Conservation (phyloP, 129 eudicot species). For the Lonicera japonica region DNA sequence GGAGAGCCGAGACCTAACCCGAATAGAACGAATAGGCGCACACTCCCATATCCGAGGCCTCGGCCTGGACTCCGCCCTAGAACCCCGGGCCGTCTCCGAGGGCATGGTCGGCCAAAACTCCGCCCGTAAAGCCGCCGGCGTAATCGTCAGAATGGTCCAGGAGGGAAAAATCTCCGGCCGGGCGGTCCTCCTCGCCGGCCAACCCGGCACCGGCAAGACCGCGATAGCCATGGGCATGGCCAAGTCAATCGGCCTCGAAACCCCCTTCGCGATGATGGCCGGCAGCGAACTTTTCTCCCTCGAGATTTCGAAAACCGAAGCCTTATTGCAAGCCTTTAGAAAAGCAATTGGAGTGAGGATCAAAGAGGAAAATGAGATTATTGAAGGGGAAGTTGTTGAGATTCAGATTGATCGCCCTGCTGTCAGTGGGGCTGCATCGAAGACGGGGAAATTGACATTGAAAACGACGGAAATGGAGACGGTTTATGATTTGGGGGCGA, state of each 20-base stretch:
- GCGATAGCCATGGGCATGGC: constrained; percentile 68
- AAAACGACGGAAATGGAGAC: constrained; percentile 69
- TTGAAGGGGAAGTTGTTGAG: constrained; percentile 50
- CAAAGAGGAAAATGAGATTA: constrained; percentile 45
- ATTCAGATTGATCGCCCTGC: constrained; percentile 46
- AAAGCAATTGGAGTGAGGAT: constrained; percentile 46
- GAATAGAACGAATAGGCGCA: constrained; percentile 52
- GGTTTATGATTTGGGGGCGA: constrained; percentile 51
- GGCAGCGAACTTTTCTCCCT: constrained; percentile 50
- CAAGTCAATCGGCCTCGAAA: constrained; percentile 43
- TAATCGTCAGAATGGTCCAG: constrained; percentile 48
- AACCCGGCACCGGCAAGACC: constrained; percentile 57
- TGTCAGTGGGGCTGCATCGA: constrained; percentile 42
- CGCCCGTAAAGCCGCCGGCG: constrained; percentile 54
- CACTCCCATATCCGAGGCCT: constrained; percentile 60
- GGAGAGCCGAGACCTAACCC: constrained; percentile 47
- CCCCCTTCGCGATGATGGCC: constrained; percentile 52
- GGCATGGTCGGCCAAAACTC: constrained; percentile 52
- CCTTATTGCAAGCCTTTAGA: constrained; percentile 46
- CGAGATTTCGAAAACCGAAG: constrained; percentile 54
- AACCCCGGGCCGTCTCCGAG: constrained; percentile 44
- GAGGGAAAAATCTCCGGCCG: constrained; percentile 54
- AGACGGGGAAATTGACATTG: constrained; percentile 55
- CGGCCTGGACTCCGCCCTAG: constrained; percentile 48
- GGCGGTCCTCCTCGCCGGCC: constrained; percentile 56